A percentile compares a stretch with the other conserved stretches of the same genome.
Evolutionary conservation across 306 rosid genomes (phyloP).

Genomic region (Elaeagnus macrophylla): DNA sequence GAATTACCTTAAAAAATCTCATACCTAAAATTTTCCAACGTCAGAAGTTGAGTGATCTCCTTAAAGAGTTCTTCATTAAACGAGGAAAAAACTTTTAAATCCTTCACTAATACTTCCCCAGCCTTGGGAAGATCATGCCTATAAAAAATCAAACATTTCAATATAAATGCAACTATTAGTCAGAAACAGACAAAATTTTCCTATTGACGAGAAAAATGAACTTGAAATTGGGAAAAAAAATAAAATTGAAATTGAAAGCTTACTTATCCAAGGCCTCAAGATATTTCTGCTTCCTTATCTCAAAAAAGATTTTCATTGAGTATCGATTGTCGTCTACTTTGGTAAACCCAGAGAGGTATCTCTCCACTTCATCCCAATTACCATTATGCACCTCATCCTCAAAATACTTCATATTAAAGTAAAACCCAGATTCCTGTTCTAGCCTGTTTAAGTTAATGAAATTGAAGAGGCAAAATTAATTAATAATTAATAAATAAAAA

Average conservation of each 20-base stretch:
- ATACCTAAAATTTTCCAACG: constrained; percentile 85
- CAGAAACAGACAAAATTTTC: constrained; percentile 9
- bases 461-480: constrained; percentile 23
- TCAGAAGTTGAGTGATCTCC: constrained; percentile 94
- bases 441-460: constrained; percentile 43
- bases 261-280: constrained; percentile 96
- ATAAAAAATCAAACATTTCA: constrained; percentile 15
- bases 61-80: constrained; percentile 86
- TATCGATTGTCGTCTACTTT: constrained; percentile 96
- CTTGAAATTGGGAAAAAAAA: constrained; percentile 11
- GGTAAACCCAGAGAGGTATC: constrained; percentile 91
- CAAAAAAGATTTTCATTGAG: constrained; percentile 96
- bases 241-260: constrained; percentile 23
- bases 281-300: constrained; percentile 97
- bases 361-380: constrained; percentile 98
- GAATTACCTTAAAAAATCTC: neutral
- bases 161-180: constrained; percentile 9
- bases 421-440: constrained; percentile 97
- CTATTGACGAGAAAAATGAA: neutral
- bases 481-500: constrained; percentile 10
- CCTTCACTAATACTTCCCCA: constrained; percentile 82
- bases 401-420: constrained; percentile 93
- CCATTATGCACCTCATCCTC: constrained; percentile 98
- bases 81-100: constrained; percentile 82
- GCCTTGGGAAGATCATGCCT: constrained; percentile 95